phyloP scores from a whole-genome alignment of 2,329 filamentous ascomycete genomes.

The Aspergillus sp. region DNA sequence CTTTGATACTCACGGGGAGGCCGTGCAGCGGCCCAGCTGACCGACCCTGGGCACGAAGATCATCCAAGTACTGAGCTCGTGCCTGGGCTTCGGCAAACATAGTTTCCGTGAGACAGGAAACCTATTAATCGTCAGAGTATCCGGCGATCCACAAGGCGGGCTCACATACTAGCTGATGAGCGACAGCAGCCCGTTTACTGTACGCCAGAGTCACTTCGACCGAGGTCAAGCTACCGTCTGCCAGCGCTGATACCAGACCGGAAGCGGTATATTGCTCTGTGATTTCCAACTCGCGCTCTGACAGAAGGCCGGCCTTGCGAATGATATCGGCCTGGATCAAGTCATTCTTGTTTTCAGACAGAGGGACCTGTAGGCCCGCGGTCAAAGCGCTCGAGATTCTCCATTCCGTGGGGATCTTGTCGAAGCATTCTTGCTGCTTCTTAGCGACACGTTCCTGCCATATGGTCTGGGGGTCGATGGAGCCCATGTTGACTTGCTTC shows the following conservation, averaged over 20 bases:
- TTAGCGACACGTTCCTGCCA: slow-evolving; percentile 14
- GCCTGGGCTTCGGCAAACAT: slow-evolving; percentile 25
- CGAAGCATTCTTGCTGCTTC: slow-evolving; percentile 13
- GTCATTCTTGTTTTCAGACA: slow-evolving; percentile 15
- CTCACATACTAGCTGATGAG: slow-evolving; percentile 30
- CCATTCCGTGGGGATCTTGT: slow-evolving; percentile 18
- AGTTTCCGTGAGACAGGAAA: slow-evolving; percentile 28
- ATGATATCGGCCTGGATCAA: slow-evolving; percentile 12
- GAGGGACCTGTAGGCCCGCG: slow-evolving; percentile 2
- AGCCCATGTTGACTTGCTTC: not conserved
- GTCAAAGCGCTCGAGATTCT: slow-evolving; percentile 10
- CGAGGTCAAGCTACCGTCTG: slow-evolving; percentile 26
- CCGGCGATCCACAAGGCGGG: too few relatives aligned
- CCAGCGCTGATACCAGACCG: slow-evolving; percentile 26
- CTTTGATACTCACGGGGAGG: slow-evolving; percentile 31
- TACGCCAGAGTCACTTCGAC: slow-evolving; percentile 50
- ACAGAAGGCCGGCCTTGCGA: slow-evolving; percentile 42
- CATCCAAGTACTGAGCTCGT: slow-evolving; percentile 24
- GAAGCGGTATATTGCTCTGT: slow-evolving; percentile 43
- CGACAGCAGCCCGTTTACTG: slow-evolving; percentile 32
- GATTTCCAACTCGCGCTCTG: slow-evolving; percentile 46
- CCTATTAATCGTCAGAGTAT: slow-evolving; percentile 4
- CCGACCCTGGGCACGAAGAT: slow-evolving; percentile 21
- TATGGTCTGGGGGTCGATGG: not conserved
- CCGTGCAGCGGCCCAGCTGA: slow-evolving; percentile 28